A percentile compares a stretch with the other conserved stretches of the same genome.
phyloP scores from a whole-genome alignment of 306 rosid genomes.

The Hippophae tibetana region DNA sequence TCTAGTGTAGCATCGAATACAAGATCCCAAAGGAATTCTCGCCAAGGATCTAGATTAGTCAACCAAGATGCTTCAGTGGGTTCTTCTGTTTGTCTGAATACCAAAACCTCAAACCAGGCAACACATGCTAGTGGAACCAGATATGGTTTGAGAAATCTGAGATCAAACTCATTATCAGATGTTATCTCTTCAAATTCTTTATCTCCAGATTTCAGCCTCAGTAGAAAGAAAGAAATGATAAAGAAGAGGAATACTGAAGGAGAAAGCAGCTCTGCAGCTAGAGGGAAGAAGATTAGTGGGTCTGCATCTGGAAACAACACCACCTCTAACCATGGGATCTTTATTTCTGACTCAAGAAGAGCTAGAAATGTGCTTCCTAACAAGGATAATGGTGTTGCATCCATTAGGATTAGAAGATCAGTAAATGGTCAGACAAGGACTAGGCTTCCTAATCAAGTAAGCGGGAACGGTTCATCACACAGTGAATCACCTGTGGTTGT shows the following conservation, averaged over 20 bases:
- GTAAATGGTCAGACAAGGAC: conserved; percentile 38
- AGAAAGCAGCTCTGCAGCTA: conserved; percentile 65
- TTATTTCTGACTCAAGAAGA: conserved; percentile 66
- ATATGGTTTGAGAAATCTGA: conserved; percentile 72
- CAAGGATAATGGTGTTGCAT: conserved; percentile 38
- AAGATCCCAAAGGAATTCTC: conserved; percentile 45
- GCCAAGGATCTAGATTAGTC: conserved; percentile 41
- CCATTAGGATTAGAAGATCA: conserved; percentile 55
- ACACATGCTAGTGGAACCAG: conserved; percentile 45
- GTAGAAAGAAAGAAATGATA: conserved; percentile 44
- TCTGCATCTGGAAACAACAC: conserved; percentile 40
- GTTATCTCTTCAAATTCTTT: conserved; percentile 50
- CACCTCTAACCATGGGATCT: conserved; percentile 44
- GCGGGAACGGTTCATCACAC: conserved; percentile 28
- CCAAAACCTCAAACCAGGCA: conserved; percentile 36
- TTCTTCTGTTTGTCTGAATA: conserved; percentile 19
- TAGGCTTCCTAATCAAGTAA: conserved; percentile 51
- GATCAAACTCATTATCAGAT: conserved; percentile 72
- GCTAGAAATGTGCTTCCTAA: conserved; percentile 40
- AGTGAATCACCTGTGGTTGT: conserved; percentile 28
- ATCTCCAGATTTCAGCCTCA: conserved; percentile 38
- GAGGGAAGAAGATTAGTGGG: conserved; percentile 71
- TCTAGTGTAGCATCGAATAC: conserved; percentile 50
- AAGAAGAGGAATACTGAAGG: conserved; percentile 67
- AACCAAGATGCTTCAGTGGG: conserved; percentile 36